Conservation (phyloP, 495 filamentous ascomycete genomes). For the Xylaria nigripes region DNA sequence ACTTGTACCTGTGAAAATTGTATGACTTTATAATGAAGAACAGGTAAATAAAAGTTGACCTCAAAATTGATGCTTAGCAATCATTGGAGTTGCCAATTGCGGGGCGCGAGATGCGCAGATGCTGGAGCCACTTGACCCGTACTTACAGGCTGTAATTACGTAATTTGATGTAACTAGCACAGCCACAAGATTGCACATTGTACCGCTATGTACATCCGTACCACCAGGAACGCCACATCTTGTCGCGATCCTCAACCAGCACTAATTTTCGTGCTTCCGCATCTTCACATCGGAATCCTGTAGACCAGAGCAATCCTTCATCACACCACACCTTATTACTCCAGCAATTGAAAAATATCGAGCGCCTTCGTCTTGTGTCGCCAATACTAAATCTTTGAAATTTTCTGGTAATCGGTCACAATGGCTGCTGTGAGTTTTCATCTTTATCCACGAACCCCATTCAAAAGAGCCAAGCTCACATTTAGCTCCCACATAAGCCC, state of each 20-base stretch:
- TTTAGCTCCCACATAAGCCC: slow-evolving; percentile 43
- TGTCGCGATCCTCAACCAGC: slow-evolving; percentile 8
- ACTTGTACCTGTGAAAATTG: too few species aligned
- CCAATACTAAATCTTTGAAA: neutral
- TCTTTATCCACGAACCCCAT: slow-evolving; percentile 1
- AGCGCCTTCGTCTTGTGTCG: neutral
- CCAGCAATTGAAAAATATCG: neutral
- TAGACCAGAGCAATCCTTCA: neutral
- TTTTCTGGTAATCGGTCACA: neutral
- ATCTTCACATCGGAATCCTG: neutral
- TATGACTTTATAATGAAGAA: too few species aligned
- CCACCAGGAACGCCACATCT: slow-evolving; percentile 4
- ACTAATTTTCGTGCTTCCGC: slow-evolving; percentile 10
- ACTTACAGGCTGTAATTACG: neutral
- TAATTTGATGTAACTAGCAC: neutral
- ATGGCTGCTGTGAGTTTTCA: slow-evolving; percentile 9
- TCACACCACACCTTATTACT: neutral
- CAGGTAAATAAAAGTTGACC: too few species aligned
- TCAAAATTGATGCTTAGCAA: too few species aligned
- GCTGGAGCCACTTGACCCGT: too few species aligned
- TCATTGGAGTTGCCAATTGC: too few species aligned
- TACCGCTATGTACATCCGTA: neutral
- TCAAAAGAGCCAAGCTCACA: slow-evolving; percentile 10
- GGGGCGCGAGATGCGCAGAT: too few species aligned
- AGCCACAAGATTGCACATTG: neutral